A percentile compares a stretch with the other conserved stretches of the same genome.
phyloP scores from a whole-genome alignment of 2,329 filamentous ascomycete species.

The Colletotrichum sp. region DNA sequence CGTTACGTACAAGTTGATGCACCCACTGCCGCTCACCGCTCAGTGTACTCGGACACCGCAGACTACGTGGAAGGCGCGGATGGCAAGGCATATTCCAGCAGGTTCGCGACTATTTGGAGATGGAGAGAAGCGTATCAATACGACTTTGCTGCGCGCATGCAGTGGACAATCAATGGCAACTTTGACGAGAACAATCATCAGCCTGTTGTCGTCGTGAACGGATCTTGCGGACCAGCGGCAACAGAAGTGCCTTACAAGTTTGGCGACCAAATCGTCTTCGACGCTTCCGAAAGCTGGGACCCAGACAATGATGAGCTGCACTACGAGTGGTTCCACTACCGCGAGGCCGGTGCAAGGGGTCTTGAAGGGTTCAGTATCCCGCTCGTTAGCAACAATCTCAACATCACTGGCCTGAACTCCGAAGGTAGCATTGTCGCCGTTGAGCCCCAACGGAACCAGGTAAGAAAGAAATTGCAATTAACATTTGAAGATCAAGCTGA shows the following conservation, averaged over 20 bases:
- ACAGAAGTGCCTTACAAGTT: constrained; percentile 39
- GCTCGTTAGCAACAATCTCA: constrained; percentile 25
- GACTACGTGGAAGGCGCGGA: constrained; percentile 32
- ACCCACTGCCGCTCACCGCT: constrained; percentile 4
- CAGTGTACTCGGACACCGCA: constrained; percentile 28
- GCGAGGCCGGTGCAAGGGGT: constrained; percentile 24
- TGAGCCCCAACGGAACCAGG: not conserved
- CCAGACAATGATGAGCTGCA: constrained; percentile 46
- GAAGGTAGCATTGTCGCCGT: constrained; percentile 3
- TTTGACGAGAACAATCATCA: constrained; percentile 46
- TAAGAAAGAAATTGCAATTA: not conserved
- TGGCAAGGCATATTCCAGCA: constrained; percentile 28
- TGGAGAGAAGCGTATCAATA: constrained; percentile 44
- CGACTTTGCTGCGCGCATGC: constrained; percentile 45
- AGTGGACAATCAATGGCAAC: constrained; percentile 34
- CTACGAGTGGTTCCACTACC: constrained; percentile 57
- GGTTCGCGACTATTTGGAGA: constrained; percentile 43
- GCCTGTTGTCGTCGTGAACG: constrained; percentile 48
- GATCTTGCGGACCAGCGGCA: constrained; percentile 37
- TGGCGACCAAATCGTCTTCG: constrained; percentile 41
- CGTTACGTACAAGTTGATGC: constrained; percentile 36
- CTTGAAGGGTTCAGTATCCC: not conserved
- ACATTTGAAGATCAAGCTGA: constrained; percentile 2
- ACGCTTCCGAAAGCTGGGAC: constrained; percentile 51
- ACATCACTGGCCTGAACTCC: constrained; percentile 27